Base-by-base conservation (phyloP, 2,329 filamentous ascomycete species). In the Raffaelea deltoideospora region DNA sequence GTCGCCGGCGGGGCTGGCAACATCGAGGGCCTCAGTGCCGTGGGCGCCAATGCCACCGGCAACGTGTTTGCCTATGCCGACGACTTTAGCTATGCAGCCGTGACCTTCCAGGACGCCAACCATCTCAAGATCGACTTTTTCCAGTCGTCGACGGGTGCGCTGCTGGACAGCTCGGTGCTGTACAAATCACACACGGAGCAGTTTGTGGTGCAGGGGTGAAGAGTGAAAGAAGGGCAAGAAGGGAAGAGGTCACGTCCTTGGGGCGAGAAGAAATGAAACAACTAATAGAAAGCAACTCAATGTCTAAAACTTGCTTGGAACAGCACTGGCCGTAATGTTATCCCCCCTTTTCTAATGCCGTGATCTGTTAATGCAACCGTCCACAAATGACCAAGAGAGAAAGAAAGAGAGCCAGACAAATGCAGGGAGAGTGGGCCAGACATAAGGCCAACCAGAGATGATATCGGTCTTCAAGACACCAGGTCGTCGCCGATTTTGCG, bases 1-100 rank as follows among this genome's bases (percentile, higher is more conserved):
- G 55, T 72, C 8, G 62, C 67, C 3, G 69, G 69, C 3, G 69
- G 66, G 1, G 60, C 69, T 1, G 69, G 69, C 3, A 72, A 71
- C 37, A 67, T 72, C 37, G 69, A 74, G 47, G 68, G 67, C 0
- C 41, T 69, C 35, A 57, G 48, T 23, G 34, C 44, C 2, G 53
- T 70, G 0, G 65, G 64, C 4, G 48, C 28, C 0, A 60, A 63
- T 39, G 51, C 53, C 4, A 46, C 56, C 11, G 61, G 53, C 22
- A 70, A 64, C 30, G 59, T 53, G 3, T 69, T 66, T 41, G 63
- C 62, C 3, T 68, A 68, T 37, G 63, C 54, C 0, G 58, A 65
- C 34, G 65, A 68, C 38, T 73, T 69, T 37, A 63, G 60, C 45
- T 73, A 69, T 44, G 64, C 61, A 3, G 60, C 56, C 2, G 43